phyloP scores from a whole-genome alignment of 345 rosid species.

The Citropsis articulata region DNA sequence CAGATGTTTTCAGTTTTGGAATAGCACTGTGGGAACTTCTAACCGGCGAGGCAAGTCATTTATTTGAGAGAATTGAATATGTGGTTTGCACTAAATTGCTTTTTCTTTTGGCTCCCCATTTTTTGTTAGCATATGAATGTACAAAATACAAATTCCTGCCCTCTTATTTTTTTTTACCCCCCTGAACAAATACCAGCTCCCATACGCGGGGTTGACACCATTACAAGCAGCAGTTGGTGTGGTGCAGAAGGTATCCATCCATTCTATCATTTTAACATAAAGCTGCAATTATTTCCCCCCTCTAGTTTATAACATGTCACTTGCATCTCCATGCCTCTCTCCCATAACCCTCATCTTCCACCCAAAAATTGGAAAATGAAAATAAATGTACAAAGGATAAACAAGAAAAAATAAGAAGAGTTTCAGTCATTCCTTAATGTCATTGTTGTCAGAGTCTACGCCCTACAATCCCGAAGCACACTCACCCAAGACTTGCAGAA shows the following conservation, averaged over 20 bases:
- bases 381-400: not conserved
- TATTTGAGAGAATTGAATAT: not conserved
- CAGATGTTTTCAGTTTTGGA: slow-evolving; percentile 91
- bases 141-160: not conserved
- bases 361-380: not conserved
- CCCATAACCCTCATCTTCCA: not conserved
- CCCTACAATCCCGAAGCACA: slow-evolving; percentile 74
- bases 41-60: slow-evolving; percentile 72
- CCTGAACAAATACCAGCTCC: slow-evolving; percentile 47
- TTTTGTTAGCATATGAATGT: slow-evolving; percentile 2
- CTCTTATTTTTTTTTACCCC: not conserved
- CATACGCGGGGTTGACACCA: slow-evolving; percentile 72
- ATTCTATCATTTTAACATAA: not conserved
- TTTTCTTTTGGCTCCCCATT: slow-evolving; percentile 1
- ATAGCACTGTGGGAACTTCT: slow-evolving; percentile 90
- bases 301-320: not conserved
- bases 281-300: not conserved
- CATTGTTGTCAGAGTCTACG: slow-evolving; percentile 50
- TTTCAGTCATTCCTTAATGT: slow-evolving; percentile 7
- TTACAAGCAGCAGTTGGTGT: slow-evolving; percentile 94
- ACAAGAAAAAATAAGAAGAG: not conserved
- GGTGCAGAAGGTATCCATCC: slow-evolving; percentile 70
- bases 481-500: slow-evolving; percentile 68
- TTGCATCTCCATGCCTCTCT: not conserved
- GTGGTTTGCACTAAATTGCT: not conserved